Conservation (phyloP, 176 grass and related monocot species). For the Pontederia paniculata region DNA sequence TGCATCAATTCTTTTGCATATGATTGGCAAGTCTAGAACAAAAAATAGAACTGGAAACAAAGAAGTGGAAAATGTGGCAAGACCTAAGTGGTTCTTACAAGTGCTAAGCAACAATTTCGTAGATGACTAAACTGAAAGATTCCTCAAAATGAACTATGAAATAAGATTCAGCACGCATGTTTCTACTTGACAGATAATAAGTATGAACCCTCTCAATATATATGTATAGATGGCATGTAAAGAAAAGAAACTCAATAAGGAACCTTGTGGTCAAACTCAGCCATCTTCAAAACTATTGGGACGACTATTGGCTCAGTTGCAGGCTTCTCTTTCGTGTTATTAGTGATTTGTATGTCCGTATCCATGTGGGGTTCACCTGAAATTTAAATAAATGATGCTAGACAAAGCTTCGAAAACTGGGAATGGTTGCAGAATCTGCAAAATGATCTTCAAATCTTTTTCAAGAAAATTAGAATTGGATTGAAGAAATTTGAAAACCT, state of each 20-base stretch:
- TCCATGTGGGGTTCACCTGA: slow-evolving; percentile 43
- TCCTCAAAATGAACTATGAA: too few species aligned
- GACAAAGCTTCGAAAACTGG: slow-evolving; percentile 1
- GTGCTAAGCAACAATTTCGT: too few species aligned
- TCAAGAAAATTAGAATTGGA: not conserved
- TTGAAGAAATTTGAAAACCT: slow-evolving; percentile 23
- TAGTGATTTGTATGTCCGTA: slow-evolving; percentile 35
- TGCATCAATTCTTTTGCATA: too few species aligned
- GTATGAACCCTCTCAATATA: not conserved
- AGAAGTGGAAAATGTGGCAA: too few species aligned
- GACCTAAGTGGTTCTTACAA: too few species aligned
- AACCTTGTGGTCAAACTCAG: slow-evolving; percentile 99
- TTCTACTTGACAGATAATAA: too few species aligned
- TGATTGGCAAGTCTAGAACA: too few species aligned
- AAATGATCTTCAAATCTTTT: too few species aligned
- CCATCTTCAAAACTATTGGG: slow-evolving; percentile 91
- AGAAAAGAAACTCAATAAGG: slow-evolving; percentile 7
- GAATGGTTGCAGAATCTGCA: slow-evolving; percentile 2
- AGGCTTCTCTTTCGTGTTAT: slow-evolving; percentile 47
- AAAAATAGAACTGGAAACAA: too few species aligned
- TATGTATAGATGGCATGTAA: not conserved
- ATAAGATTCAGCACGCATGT: too few species aligned
- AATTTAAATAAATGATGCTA: slow-evolving; percentile 20
- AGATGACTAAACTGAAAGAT: too few species aligned
- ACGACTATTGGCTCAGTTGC: slow-evolving; percentile 66